Percentiles rank a stretch among this genome's conserved stretches.
phyloP scores from a whole-genome alignment of 768 basidiomycete species.

The Pleurotus pulmonarius region DNA sequence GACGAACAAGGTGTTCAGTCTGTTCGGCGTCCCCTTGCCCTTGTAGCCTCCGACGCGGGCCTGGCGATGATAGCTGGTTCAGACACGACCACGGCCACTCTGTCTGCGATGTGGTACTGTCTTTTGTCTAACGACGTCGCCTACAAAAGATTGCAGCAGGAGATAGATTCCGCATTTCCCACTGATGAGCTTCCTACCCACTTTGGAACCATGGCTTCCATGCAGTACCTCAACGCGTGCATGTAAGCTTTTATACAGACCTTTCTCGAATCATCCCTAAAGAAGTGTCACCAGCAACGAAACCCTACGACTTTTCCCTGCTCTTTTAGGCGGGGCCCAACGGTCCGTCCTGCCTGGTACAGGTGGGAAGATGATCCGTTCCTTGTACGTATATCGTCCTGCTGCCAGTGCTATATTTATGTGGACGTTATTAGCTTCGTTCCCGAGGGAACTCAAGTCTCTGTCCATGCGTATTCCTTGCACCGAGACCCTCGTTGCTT shows the following conservation, averaged over 20 bases:
- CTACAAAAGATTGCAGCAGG: conserved; percentile 28
- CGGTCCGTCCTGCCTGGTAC: conserved; percentile 31
- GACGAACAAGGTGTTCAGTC: conserved; percentile 35
- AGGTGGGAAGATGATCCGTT: conserved; percentile 34
- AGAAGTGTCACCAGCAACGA: conserved; percentile 37
- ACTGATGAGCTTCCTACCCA: conserved; percentile 21
- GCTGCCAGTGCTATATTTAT: too few species aligned
- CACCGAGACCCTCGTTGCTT: conserved; percentile 45
- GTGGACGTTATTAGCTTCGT: conserved; percentile 27
- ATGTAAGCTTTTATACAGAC: conserved; percentile 22
- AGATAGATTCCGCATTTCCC: conserved; percentile 24
- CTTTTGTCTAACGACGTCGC: conserved; percentile 27
- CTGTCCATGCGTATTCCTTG: conserved; percentile 34
- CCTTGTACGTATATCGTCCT: conserved; percentile 26
- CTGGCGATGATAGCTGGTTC: conserved; percentile 39
- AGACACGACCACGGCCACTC: conserved; percentile 34
- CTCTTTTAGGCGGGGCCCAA: conserved; percentile 44
- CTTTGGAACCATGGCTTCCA: conserved; percentile 20
- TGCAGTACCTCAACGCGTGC: conserved; percentile 33
- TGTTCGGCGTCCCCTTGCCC: conserved; percentile 22
- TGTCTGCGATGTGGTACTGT: conserved; percentile 30
- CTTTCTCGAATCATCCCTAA: background rate
- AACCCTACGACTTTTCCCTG: conserved; percentile 43
- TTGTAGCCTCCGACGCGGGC: conserved; percentile 32
- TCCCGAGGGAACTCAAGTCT: conserved; percentile 36